These are phyloP conservation scores for Mycena olivaceomarginata DNA, from an alignment of 768 basidiomycete genomes.

Conservation along the genomic window DNA sequence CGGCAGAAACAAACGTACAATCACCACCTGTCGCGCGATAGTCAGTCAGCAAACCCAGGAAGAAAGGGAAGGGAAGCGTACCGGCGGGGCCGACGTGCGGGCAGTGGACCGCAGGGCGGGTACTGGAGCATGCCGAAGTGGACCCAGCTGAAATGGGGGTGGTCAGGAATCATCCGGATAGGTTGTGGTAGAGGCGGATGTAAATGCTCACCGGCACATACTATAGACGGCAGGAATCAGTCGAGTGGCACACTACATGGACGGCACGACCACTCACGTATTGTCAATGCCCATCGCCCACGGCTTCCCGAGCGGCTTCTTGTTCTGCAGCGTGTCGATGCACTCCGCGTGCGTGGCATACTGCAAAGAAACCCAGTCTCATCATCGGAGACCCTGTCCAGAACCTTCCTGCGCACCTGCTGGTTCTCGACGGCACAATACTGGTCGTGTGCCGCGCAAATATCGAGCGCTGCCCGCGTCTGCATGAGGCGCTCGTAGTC, in stretches of 20 bases:
- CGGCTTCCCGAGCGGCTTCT: constrained; percentile 19
- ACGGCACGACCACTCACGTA: background rate
- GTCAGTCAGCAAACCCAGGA: background rate
- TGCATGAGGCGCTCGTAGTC: constrained; percentile 6
- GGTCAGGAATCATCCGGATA: background rate
- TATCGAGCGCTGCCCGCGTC: constrained; percentile 11
- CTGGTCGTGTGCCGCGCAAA: background rate
- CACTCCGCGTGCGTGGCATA: constrained; percentile 11
- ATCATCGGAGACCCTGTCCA: too few species aligned
- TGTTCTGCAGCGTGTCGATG: background rate
- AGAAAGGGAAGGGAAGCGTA: background rate
- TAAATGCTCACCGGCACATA: constrained; percentile 10
- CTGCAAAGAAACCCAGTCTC: background rate
- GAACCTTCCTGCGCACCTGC: background rate
- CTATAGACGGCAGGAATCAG: background rate
- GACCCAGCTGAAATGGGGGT: background rate
- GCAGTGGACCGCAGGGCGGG: constrained; percentile 16
- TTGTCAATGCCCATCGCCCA: constrained; percentile 24
- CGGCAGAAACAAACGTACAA: background rate
- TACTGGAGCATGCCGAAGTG: constrained; percentile 20
- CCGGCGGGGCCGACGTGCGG: constrained; percentile 5
- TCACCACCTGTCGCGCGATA: constrained; percentile 1
- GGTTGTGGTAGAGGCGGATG: background rate
- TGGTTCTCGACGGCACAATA: constrained; percentile 17
- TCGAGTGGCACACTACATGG: too few species aligned